phyloP scores from a whole-genome alignment of 202 grass and related monocot genomes.

The Bolboschoenoplectus hybrid region DNA sequence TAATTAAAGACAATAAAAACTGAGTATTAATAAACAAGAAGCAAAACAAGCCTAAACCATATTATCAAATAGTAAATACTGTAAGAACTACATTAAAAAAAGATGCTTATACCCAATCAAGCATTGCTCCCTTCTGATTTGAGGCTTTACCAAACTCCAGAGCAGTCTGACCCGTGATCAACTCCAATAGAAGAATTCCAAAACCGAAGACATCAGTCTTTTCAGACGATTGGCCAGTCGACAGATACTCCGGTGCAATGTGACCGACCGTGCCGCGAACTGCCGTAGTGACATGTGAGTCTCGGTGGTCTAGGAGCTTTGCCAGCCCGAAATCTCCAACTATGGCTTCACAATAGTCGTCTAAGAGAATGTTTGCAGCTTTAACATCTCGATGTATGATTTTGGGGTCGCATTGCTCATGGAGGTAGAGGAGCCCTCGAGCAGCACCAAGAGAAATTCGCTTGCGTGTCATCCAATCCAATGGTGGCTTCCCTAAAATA shows the following conservation, averaged over 20 bases:
- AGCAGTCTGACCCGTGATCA: slow-evolving; percentile 80
- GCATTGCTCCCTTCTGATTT: slow-evolving; percentile 91
- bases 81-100: not conserved
- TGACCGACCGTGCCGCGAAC: slow-evolving; percentile 89
- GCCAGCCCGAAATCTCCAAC: slow-evolving; percentile 92
- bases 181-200: slow-evolving; percentile 87
- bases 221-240: slow-evolving; percentile 91
- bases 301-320: slow-evolving; percentile 85
- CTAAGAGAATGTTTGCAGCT: slow-evolving; percentile 81
- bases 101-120: slow-evolving; percentile 70
- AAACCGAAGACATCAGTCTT: slow-evolving; percentile 95
- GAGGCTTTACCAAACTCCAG: slow-evolving; percentile 76
- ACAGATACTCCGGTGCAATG: slow-evolving; percentile 92
- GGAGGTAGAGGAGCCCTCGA: slow-evolving; percentile 85
- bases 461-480: slow-evolving; percentile 91
- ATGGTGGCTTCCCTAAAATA: slow-evolving; percentile 66
- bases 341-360: slow-evolving; percentile 80
- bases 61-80: not conserved
- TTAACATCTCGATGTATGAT: slow-evolving; percentile 98
- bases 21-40: not conserved
- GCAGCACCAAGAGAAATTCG: slow-evolving; percentile 84
- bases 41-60: not conserved
- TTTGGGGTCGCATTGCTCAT: slow-evolving; percentile 97
- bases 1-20: not conserved
- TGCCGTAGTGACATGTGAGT: slow-evolving; percentile 89